Conservation (phyloP, 306 rosid genomes). For the Quillaja saponaria region DNA sequence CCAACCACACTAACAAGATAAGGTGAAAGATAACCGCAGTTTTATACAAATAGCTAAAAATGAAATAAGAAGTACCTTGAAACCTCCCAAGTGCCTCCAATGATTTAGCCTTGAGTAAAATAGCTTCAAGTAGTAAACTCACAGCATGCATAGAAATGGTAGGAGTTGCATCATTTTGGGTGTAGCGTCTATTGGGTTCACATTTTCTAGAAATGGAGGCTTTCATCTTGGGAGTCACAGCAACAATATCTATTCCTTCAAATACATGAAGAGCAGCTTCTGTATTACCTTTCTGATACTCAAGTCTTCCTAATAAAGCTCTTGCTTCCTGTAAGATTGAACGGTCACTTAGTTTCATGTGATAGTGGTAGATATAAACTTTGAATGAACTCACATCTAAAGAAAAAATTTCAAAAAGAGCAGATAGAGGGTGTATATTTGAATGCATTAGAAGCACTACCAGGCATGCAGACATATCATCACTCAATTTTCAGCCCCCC, state of each 20-base stretch:
- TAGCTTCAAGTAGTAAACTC: constrained; percentile 88
- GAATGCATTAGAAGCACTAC: no score
- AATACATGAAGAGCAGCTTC: constrained; percentile 95
- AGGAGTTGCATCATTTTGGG: constrained; percentile 58
- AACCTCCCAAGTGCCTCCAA: constrained; percentile 76
- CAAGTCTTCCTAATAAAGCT: constrained; percentile 91
- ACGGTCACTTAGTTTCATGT: constrained; percentile 26
- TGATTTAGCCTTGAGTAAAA: constrained; percentile 80
- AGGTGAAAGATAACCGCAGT: constrained; percentile 12
- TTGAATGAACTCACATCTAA: constrained; percentile 21
- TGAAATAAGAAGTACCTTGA: constrained; percentile 52
- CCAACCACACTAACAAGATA: neutral
- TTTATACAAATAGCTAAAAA: neutral
- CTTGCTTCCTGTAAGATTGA: constrained; percentile 74
- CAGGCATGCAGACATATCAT: no score
- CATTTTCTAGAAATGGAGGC: constrained; percentile 63
- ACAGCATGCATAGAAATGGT: constrained; percentile 88
- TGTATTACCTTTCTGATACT: constrained; percentile 79
- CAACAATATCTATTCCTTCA: constrained; percentile 85
- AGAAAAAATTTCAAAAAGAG: neutral
- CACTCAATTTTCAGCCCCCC: no score
- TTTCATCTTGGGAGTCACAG: constrained; percentile 71
- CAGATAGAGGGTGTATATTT: neutral
- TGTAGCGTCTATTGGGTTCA: constrained; percentile 51
- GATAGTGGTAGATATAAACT: constrained; percentile 12